Conservation (phyloP, 192 early-diverging fungal species). For the Coemansia asiatica region DNA sequence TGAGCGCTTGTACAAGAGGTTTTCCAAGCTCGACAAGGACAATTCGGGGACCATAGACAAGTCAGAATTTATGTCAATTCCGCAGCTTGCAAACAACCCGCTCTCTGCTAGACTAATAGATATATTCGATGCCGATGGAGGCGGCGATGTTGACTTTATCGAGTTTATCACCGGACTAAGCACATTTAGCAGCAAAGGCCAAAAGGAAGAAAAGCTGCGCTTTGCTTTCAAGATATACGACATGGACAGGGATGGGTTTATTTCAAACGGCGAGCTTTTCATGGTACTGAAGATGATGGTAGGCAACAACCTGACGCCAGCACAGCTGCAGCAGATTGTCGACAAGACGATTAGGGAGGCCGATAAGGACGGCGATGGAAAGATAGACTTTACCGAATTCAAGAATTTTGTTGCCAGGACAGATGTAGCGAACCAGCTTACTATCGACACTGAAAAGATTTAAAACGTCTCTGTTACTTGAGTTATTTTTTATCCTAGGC, state of each 20-base stretch:
- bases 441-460: constrained; percentile 67
- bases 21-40: constrained; percentile 97
- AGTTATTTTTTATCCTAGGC: background rate
- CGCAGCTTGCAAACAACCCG: constrained; percentile 97
- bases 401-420: constrained; percentile 91
- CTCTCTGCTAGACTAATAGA: constrained; percentile 92
- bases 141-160: constrained; percentile 98
- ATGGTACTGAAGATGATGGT: constrained; percentile 99
- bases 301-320: constrained; percentile 92
- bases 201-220: constrained; percentile 90
- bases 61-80: constrained; percentile 95
- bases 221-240: constrained; percentile 99
- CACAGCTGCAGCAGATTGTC: constrained; percentile 99
- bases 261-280: constrained; percentile 99
- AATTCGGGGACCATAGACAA: constrained; percentile 94
- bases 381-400: constrained; percentile 97
- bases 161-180: constrained; percentile 96
- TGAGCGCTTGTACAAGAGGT: constrained; percentile 97
- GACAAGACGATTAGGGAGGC: constrained; percentile 99
- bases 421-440: constrained; percentile 94
- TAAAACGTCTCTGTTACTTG: constrained; percentile 10
- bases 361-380: constrained; percentile 91
- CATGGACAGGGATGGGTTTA: constrained; percentile 97
- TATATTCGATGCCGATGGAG: constrained; percentile 97
- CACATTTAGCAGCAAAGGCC: constrained; percentile 92